Evolutionary conservation across 129 eudicot species (phyloP).

Genomic region (Tagetes erecta): DNA sequence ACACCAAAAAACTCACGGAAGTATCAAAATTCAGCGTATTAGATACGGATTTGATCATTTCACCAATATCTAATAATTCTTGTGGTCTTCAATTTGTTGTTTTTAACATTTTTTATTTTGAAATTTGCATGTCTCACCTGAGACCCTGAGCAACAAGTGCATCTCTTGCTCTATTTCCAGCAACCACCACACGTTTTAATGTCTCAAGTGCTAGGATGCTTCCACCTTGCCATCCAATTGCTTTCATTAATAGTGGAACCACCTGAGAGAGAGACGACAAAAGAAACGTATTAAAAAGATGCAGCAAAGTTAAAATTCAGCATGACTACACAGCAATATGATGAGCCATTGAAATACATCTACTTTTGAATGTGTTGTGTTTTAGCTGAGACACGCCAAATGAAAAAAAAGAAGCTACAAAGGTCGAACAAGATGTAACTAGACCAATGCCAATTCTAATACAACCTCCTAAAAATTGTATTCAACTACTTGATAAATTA

Average conservation of each 20-base stretch:
- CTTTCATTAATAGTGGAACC: constrained; percentile 96
- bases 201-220: constrained; percentile 98
- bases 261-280: constrained; percentile 43
- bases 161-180: constrained; percentile 97
- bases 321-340: not conserved
- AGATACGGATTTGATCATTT: constrained; percentile 6
- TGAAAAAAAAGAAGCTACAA: not conserved
- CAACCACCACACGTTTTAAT: constrained; percentile 92
- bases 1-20: not conserved
- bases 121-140: constrained; percentile 44
- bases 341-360: not conserved
- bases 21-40: constrained; percentile 4
- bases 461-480: not conserved
- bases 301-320: not conserved
- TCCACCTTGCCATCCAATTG: constrained; percentile 99
- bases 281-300: not conserved
- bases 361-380: not conserved
- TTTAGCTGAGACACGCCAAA: not conserved
- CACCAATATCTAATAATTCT: constrained; percentile 3
- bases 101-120: not conserved
- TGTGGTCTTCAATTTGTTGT: not conserved
- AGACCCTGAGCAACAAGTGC: constrained; percentile 99
- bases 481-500: not conserved
- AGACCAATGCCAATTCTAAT: not conserved
- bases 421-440: not conserved